A percentile compares a stretch with the other conserved stretches of the same genome.
Conservation (phyloP, 192 early-diverging fungal species). For the Phycomyces blakesleeanus region DNA sequence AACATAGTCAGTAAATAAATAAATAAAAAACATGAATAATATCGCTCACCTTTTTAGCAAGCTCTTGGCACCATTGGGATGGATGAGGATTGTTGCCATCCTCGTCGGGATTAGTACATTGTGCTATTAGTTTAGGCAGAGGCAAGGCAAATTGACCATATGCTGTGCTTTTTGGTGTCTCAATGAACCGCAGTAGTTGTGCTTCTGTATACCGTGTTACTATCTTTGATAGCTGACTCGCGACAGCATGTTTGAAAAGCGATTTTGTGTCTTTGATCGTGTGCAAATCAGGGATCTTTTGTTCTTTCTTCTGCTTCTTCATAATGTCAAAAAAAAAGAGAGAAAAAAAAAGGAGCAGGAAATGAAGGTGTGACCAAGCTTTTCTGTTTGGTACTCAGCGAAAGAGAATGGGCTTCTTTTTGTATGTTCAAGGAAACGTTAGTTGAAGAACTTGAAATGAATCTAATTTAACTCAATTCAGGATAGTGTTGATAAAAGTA, state of each 20-base stretch:
- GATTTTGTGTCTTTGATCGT: background rate
- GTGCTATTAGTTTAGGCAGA: slow-evolving; percentile 8
- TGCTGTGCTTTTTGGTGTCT: slow-evolving; percentile 14
- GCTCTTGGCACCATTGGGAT: slow-evolving; percentile 10
- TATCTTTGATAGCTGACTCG: background rate
- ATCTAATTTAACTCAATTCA: no score
- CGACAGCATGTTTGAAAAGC: background rate
- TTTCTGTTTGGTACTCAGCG: no score
- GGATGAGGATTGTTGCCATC: background rate
- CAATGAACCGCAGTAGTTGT: background rate
- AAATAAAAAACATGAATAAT: no score
- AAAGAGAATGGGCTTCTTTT: no score
- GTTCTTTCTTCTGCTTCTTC: background rate
- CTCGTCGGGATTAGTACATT: background rate
- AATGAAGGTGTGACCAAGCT: no score
- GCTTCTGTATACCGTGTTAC: background rate
- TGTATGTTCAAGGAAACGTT: no score
- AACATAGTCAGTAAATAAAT: no score
- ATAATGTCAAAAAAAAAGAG: background rate
- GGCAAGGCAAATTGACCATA: slow-evolving; percentile 21
- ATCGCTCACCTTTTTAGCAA: slow-evolving; percentile 10
- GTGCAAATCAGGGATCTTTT: background rate
- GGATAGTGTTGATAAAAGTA: no score
- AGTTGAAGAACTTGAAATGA: no score
- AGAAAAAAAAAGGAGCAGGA: background rate